Base-by-base conservation (phyloP, 345 rosid genomes). In the Gossypium herbaceum region DNA sequence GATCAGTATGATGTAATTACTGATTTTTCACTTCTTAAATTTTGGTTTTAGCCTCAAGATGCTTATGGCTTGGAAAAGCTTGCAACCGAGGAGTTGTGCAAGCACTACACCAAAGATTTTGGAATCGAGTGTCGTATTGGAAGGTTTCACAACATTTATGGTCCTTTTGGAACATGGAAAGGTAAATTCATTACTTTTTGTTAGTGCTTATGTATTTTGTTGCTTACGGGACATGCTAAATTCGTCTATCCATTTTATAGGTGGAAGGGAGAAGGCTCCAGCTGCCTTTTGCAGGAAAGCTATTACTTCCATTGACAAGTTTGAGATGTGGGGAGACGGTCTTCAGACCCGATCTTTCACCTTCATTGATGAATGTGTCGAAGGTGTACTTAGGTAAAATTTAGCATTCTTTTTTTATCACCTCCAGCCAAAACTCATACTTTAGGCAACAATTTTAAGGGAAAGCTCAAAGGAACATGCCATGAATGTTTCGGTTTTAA, bases 311-410 rank as follows among this genome's bases (percentile, higher is more conserved):
- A 80, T 78, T 0, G 97, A 91, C 79, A 93, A 85, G 85, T 96
- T 96, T 45, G 99, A 93, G 94, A 93, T 96, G 97, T 96, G 99
- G 99, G 99, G 99, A 77, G 99, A 96, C 65, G 99, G 99, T 67
- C 88, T 87, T 74, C 99, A 93, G 47, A 96, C 98, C 62, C 93
- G 98, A 58, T 95, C 98, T 15, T 96, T 96, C 81, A 96, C 99
- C 79, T 96, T 96, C 88, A 96, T 93, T 17, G 99, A 96, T 88
- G 99, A 96, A 79, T 93, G 99, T 8, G 97, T 96, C 12, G 99
- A 96, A 82, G 98, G 99, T 76, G 98, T 96, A 9, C 94, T 93
- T 64, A 88, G 99, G 98, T 93, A 79, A 81, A 77, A 2, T n/a
- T 60, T 72, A 12, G 13, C 55, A 39, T 39, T 13, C 19, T 13